Evolutionary conservation across 202 grass and related monocot genomes (phyloP), one percentile per base, ranked within the genome.

Genomic region (Hordeum pubiflorum): DNA sequence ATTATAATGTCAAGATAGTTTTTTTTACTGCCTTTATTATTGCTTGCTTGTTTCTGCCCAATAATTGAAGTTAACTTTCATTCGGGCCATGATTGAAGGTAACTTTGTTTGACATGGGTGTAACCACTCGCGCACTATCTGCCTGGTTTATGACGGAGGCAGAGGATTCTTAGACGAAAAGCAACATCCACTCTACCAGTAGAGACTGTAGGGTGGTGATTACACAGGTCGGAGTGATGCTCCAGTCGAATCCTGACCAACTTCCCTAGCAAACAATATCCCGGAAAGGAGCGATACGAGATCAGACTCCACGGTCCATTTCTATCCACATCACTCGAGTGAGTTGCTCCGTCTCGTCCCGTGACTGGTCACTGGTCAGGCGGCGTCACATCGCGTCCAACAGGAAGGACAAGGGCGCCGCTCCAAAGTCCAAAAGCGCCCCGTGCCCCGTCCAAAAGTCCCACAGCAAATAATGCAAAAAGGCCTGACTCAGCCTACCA

Each of bases 341-440:
- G 63, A 18, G 15, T 40, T 2, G 12, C 54, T 36, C 27, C 33
- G 32, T 21, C 8, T 18, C 6, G 18, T 22, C 31, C 31, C 43
- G 43, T 22, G 60, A 22, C 23, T 6, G 11, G 44, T 21, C 44
- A 0, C 46, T 50, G 27, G 27, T 29, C 27, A 29, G 27, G 27
- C 27, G 27, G 27, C 64, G 74, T 82, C 79, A 58, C 56, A 75
- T 84, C 76, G 37, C 65, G n/a, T 58, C 80, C 55, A 55, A 13
- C 32, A 14, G 10, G 20, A 63, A 81, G 34, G 78, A 81, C 87
- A 81, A 81, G 1, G 77, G 63, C 64, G 82, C 57, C 77, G 4
- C 87, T 85, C 87, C 77, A 79, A 80, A 43, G 63, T 65, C 86
- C 77, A 81, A 81, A 89, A 88, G 86, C 48, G 41, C 8, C 69